Conservation (phyloP, 768 basidiomycete species). For the Lyophyllum atratum region DNA sequence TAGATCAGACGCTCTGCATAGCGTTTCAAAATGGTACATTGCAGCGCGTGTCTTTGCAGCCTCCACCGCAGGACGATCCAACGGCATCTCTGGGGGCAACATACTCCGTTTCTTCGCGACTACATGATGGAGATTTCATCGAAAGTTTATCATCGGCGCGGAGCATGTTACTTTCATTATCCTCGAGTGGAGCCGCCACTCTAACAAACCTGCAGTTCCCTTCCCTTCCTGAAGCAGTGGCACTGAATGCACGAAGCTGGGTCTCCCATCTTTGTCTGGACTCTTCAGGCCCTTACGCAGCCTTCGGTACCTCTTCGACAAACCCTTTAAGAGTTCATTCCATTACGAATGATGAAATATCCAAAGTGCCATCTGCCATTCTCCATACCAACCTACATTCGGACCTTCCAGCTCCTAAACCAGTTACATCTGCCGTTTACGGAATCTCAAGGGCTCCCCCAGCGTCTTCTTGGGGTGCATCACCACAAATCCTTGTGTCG, state of each 20-base stretch:
- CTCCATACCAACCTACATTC: slow-evolving; percentile 40
- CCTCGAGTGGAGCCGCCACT: slow-evolving; percentile 53
- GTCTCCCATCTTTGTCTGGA: slow-evolving; percentile 54
- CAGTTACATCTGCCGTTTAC: slow-evolving; percentile 63
- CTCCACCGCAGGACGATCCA: slow-evolving; percentile 15
- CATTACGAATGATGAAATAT: slow-evolving; percentile 49
- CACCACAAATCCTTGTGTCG: slow-evolving; percentile 70
- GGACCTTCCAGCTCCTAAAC: slow-evolving; percentile 17
- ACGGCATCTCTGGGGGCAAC: slow-evolving; percentile 21
- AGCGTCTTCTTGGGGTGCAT: slow-evolving; percentile 67
- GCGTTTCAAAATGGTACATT: slow-evolving; percentile 63
- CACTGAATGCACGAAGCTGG: slow-evolving; percentile 63
- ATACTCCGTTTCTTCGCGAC: slow-evolving; percentile 8
- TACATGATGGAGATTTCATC: slow-evolving; percentile 49
- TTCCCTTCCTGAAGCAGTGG: slow-evolving; percentile 31
- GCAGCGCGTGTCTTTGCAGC: slow-evolving; percentile 41
- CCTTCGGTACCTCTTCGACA: slow-evolving; percentile 64
- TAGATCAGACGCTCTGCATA: slow-evolving; percentile 48
- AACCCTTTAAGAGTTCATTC: slow-evolving; percentile 61
- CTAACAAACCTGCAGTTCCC: slow-evolving; percentile 24
- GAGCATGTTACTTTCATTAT: slow-evolving; percentile 53
- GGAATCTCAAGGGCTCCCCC: slow-evolving; percentile 63
- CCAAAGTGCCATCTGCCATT: slow-evolving; percentile 46
- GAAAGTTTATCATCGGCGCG: slow-evolving; percentile 56
- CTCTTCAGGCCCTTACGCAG: slow-evolving; percentile 59